Evolutionary conservation across 2,329 filamentous ascomycete genomes (phyloP).

Genomic region (Colletotrichum truncatum): DNA sequence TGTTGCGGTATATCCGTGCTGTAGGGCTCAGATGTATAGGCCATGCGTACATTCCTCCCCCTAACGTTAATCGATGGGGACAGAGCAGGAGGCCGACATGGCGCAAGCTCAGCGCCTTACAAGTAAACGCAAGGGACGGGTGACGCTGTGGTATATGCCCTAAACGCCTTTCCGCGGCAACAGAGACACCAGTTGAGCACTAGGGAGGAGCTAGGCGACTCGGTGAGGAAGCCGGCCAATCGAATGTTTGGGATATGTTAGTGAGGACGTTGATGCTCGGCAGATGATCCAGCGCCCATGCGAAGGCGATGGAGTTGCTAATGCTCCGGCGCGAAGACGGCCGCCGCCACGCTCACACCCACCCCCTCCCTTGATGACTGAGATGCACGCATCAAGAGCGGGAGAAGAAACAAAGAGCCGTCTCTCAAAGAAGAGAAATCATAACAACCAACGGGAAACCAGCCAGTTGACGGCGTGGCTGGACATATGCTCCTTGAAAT

Average conservation of each 20-base stretch:
- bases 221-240: neutral
- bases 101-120: too few relatives aligned
- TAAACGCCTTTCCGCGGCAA: neutral
- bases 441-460: neutral
- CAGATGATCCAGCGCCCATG: conserved; percentile 4
- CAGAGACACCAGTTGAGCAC: neutral
- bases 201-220: neutral
- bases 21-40: too few relatives aligned
- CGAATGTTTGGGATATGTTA: neutral
- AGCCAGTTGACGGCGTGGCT: conserved; percentile 4
- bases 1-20: too few relatives aligned
- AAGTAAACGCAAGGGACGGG: neutral
- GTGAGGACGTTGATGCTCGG: neutral
- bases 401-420: neutral
- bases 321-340: neutral
- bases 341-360: neutral
- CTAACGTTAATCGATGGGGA: too few relatives aligned
- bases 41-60: too few relatives aligned
- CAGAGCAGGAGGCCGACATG: too few relatives aligned
- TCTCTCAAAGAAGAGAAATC: neutral
- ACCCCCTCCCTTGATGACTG: neutral
- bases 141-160: neutral
- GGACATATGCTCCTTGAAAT: neutral
- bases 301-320: neutral
- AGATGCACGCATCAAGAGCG: conserved; percentile 15